Conservation (phyloP, 345 rosid species). For the Lepidium sativum region DNA sequence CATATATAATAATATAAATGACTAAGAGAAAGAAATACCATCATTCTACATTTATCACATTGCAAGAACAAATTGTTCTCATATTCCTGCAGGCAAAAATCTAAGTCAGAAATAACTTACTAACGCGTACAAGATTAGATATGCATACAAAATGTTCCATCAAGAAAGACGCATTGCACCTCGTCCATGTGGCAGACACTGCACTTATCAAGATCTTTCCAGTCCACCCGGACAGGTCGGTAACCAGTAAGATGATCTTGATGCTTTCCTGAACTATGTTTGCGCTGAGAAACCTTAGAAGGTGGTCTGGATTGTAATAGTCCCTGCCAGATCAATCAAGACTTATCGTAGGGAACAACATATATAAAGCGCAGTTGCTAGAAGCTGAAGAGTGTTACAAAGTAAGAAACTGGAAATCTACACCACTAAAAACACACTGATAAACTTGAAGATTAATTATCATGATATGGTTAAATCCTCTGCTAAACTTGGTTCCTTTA, state of each 20-base stretch:
- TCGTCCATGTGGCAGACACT: constrained; percentile 99
- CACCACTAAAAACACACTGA: neutral
- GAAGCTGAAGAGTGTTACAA: neutral
- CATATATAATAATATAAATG: neutral
- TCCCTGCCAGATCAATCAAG: constrained; percentile 41
- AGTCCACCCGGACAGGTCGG: constrained; percentile 89
- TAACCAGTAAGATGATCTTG: constrained; percentile 74
- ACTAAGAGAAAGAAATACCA: constrained; percentile 46
- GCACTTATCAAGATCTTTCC: constrained; percentile 99
- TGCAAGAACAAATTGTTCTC: constrained; percentile 92
- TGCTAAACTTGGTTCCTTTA: neutral
- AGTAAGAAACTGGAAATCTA: neutral
- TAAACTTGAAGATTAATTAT: neutral
- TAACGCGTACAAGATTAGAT: neutral
- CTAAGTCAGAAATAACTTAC: neutral
- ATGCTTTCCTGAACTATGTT: constrained; percentile 44
- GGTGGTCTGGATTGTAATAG: constrained; percentile 51
- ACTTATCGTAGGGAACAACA: constrained; percentile 13
- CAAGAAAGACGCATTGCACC: constrained; percentile 30
- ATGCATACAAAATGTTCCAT: neutral
- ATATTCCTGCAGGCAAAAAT: constrained; percentile 59
- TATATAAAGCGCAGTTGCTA: neutral
- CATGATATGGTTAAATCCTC: neutral
- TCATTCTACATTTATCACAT: constrained; percentile 98
- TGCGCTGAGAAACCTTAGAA: constrained; percentile 41